A percentile compares a stretch with the other conserved stretches of the same genome.
Evolutionary conservation across 78 protist genomes (phyloP).

Genomic region (Dictyostelium purpureum): DNA sequence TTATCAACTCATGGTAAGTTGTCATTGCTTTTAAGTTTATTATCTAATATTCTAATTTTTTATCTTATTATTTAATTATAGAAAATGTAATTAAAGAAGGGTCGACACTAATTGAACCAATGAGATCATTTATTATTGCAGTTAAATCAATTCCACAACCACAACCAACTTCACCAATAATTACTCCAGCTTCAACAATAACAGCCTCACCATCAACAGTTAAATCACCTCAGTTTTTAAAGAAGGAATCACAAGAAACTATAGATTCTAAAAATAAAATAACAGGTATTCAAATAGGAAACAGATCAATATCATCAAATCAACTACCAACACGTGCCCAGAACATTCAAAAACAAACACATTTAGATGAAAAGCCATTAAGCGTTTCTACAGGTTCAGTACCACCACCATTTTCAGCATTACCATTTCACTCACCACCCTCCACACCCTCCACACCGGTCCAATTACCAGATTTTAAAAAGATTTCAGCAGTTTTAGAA

Average conservation of each 20-base stretch:
- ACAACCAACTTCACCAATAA: not conserved
- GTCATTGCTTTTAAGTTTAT: too few species aligned
- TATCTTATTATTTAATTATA: not conserved
- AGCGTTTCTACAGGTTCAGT: not conserved
- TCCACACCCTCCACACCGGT: not conserved
- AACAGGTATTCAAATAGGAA: not conserved
- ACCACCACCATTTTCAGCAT: not conserved
- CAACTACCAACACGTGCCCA: not conserved
- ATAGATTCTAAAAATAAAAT: not conserved
- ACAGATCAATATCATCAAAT: not conserved
- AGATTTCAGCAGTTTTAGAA: slow-evolving; percentile 12
- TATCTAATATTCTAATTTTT: not conserved
- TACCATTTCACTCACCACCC: not conserved
- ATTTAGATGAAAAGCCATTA: not conserved
- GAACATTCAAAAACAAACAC: not conserved
- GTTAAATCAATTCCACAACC: slow-evolving; percentile 49
- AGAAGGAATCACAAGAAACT: not conserved
- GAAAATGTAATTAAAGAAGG: slow-evolving; percentile 29
- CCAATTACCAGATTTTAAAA: slow-evolving; percentile 63
- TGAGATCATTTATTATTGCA: slow-evolving; percentile 27
- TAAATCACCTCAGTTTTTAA: not conserved
- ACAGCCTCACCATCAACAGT: not conserved
- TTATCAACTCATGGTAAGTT: slow-evolving; percentile 50
- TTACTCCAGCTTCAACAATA: not conserved
- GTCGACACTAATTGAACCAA: slow-evolving; percentile 49